Conservation (phyloP, 805 yeast genomes). For the Starmerella vitae region DNA sequence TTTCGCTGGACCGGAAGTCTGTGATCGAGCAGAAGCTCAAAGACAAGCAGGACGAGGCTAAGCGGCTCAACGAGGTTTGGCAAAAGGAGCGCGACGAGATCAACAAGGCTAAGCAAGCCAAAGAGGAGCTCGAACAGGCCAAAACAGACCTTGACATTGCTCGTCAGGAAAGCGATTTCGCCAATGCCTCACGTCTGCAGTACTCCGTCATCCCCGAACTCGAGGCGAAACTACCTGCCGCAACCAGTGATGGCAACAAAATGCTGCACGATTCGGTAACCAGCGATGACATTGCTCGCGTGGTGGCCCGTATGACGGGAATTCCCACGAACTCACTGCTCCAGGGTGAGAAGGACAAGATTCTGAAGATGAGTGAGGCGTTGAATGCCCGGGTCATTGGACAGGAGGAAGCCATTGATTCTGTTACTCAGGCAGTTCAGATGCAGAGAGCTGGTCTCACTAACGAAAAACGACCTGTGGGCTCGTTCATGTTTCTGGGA, state of each 20-base stretch:
- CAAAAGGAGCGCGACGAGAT: conserved; percentile 65
- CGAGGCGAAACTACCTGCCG: conserved; percentile 44
- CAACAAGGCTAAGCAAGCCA: conserved; percentile 64
- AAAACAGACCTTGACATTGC: conserved; percentile 68
- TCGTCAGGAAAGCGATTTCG: conserved; percentile 77
- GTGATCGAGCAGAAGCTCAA: conserved; percentile 56
- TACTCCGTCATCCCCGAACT: conserved; percentile 76
- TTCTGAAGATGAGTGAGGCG: conserved; percentile 73
- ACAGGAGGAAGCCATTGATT: conserved; percentile 85
- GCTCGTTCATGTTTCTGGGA: conserved; percentile 90
- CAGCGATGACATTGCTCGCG: conserved; percentile 84
- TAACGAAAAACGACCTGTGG: conserved; percentile 87
- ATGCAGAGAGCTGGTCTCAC: conserved; percentile 94
- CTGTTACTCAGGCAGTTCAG: conserved; percentile 88
- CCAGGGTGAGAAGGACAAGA: conserved; percentile 88
- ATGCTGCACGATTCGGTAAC: conserved; percentile 85
- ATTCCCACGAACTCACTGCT: conserved; percentile 81
- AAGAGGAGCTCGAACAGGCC: conserved; percentile 73
- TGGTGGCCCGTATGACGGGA: conserved; percentile 88
- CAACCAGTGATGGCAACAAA: conserved; percentile 20
- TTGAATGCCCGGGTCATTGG: conserved; percentile 74
- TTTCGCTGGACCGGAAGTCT: conserved; percentile 66
- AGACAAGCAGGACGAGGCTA: conserved; percentile 48
- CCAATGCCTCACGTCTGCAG: conserved; percentile 75
- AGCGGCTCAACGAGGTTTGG: conserved; percentile 72